Evolutionary conservation across 208 protist genomes (phyloP).

Genomic region (Crithidia thermophila): DNA sequence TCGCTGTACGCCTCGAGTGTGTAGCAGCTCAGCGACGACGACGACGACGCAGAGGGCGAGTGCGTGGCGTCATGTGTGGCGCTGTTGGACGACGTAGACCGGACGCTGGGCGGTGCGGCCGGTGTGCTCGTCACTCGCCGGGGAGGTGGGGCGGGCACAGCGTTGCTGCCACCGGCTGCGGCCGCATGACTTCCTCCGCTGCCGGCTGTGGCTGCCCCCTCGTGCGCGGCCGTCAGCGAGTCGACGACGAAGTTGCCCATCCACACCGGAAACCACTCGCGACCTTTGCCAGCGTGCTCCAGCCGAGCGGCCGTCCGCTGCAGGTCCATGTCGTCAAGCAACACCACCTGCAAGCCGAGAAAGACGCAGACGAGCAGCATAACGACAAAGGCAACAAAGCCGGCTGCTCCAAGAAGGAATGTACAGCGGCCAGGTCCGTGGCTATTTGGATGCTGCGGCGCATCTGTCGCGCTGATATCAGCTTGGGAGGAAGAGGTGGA

Average conservation of each 20-base stretch:
- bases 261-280: constrained; percentile 29
- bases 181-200: background rate
- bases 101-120: no score
- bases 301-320: background rate
- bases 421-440: background rate
- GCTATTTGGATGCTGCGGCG: no score
- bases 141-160: background rate
- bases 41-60: background rate
- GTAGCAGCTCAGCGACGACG: constrained; percentile 41
- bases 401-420: no score
- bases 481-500: no score
- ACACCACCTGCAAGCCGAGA: constrained; percentile 4
- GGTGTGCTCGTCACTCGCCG: no score
- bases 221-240: constrained; percentile 7
- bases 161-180: background rate
- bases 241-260: constrained; percentile 16
- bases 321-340: constrained; percentile 18
- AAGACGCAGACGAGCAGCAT: constrained; percentile 3
- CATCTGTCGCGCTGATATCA: background rate
- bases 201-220: background rate
- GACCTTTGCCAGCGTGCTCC: constrained; percentile 11
- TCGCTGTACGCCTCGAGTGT: constrained; percentile 74
- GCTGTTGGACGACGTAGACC: background rate
- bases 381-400: background rate
- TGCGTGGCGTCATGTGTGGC: background rate